Conservation (phyloP, 208 protist genomes). For the Trypanosoma mega region DNA sequence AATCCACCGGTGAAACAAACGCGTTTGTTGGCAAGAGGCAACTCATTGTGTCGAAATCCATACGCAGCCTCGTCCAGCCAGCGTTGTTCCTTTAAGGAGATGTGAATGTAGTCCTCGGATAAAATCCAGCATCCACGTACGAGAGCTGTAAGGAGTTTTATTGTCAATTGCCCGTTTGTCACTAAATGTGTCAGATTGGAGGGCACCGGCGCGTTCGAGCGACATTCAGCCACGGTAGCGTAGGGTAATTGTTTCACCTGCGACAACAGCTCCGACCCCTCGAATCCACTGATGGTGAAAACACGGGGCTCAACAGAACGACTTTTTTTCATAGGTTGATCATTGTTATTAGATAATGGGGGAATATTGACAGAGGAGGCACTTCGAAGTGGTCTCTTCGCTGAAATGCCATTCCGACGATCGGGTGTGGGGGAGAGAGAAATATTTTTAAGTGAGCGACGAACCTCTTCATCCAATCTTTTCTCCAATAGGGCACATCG, state of each 20-base stretch:
- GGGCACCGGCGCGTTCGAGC: slow-evolving; percentile 79
- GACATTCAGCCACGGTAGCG: slow-evolving; percentile 76
- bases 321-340: slow-evolving; percentile 12
- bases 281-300: slow-evolving; percentile 85
- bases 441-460: slow-evolving; percentile 36
- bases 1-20: slow-evolving; percentile 69
- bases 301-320: slow-evolving; percentile 80
- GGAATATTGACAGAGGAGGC: slow-evolving; percentile 21
- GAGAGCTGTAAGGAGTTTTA: slow-evolving; percentile 84
- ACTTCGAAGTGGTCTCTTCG: slow-evolving; percentile 17
- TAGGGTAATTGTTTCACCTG: slow-evolving; percentile 71
- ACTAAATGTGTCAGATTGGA: slow-evolving; percentile 86
- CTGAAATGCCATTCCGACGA: not conserved
- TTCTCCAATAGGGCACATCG: slow-evolving; percentile 66
- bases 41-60: slow-evolving; percentile 83
- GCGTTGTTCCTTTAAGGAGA: slow-evolving; percentile 43
- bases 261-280: slow-evolving; percentile 51
- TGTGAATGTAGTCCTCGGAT: slow-evolving; percentile 66
- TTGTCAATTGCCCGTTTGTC: slow-evolving; percentile 83
- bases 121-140: slow-evolving; percentile 89
- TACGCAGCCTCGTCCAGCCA: slow-evolving; percentile 75
- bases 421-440: slow-evolving; percentile 25
- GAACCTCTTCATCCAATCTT: slow-evolving; percentile 65
- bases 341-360: slow-evolving; percentile 17
- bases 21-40: slow-evolving; percentile 65